Conservation (phyloP, 768 basidiomycete genomes). For the Obba rivulosa region DNA sequence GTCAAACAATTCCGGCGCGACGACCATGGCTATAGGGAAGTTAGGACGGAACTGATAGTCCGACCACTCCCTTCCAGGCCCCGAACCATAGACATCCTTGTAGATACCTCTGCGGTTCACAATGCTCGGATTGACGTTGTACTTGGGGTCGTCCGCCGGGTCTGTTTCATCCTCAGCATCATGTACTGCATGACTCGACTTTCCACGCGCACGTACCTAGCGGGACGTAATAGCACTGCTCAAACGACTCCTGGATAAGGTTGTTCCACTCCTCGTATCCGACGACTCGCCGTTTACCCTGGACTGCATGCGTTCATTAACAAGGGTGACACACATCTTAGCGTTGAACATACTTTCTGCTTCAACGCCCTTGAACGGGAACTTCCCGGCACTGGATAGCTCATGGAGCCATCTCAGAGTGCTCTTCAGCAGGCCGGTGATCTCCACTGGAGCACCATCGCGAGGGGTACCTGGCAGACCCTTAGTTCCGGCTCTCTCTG, state of each 20-base stretch:
- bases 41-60: conserved; percentile 95
- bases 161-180: conserved; percentile 39
- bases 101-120: conserved; percentile 93
- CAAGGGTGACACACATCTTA: background rate
- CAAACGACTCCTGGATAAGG: conserved; percentile 82
- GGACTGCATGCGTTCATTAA: conserved; percentile 40
- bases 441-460: conserved; percentile 95
- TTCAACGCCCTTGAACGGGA: conserved; percentile 88
- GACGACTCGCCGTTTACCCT: conserved; percentile 61
- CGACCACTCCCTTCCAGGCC: conserved; percentile 84
- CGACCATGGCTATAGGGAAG: conserved; percentile 94
- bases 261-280: conserved; percentile 90
- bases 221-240: conserved; percentile 88
- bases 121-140: conserved; percentile 62
- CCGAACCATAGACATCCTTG: conserved; percentile 96
- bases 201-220: conserved; percentile 40
- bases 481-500: conserved; percentile 85
- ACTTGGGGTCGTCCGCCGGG: conserved; percentile 61
- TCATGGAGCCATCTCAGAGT: conserved; percentile 84
- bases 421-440: conserved; percentile 89
- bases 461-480: conserved; percentile 94
- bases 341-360: conserved; percentile 56
- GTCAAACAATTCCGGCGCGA: conserved; percentile 93
- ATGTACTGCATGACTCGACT: background rate
- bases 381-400: conserved; percentile 57